Percentiles rank a stretch among this genome's conserved stretches.
These are phyloP conservation scores for Tolypocladium inflatum DNA, from an alignment of 2,329 filamentous ascomycete genomes.

Conservation along the genomic window DNA sequence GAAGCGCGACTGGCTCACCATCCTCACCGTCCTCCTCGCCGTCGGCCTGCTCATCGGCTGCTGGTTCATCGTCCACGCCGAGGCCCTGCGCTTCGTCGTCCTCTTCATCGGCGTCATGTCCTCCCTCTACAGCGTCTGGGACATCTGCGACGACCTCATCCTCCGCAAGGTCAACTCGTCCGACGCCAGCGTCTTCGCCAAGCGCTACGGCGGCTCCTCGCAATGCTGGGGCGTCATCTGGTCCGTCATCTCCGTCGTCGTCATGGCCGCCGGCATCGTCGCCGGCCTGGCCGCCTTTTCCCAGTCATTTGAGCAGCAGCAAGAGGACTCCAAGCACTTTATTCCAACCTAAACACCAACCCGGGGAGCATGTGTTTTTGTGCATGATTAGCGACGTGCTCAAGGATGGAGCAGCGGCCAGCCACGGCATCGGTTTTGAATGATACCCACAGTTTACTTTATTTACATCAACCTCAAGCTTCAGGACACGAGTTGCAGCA, in stretches of 20 bases:
- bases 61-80: conserved; percentile 73
- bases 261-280: conserved; percentile 68
- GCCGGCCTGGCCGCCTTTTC: conserved; percentile 69
- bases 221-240: conserved; percentile 76
- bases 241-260: conserved; percentile 60
- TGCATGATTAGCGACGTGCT: background rate
- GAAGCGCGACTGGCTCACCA: conserved; percentile 67
- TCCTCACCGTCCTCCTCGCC: conserved; percentile 58
- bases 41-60: conserved; percentile 63
- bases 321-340: conserved; percentile 58
- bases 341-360: conserved; percentile 33
- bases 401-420: background rate
- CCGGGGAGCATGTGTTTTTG: background rate
- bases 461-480: background rate
- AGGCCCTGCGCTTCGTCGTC: conserved; percentile 63
- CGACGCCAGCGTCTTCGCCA: conserved; percentile 69
- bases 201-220: conserved; percentile 68
- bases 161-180: conserved; percentile 71
- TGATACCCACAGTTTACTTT: background rate
- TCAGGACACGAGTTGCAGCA: too few species aligned
- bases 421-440: background rate
- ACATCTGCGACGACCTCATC: conserved; percentile 77
- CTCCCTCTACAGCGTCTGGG: conserved; percentile 72
- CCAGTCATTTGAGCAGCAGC: conserved; percentile 57
- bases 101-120: conserved; percentile 80